Evolutionary conservation across 116 monocot species (phyloP), one percentile per base, ranked within the genome.

Genomic region (Posidonia oceanica): DNA sequence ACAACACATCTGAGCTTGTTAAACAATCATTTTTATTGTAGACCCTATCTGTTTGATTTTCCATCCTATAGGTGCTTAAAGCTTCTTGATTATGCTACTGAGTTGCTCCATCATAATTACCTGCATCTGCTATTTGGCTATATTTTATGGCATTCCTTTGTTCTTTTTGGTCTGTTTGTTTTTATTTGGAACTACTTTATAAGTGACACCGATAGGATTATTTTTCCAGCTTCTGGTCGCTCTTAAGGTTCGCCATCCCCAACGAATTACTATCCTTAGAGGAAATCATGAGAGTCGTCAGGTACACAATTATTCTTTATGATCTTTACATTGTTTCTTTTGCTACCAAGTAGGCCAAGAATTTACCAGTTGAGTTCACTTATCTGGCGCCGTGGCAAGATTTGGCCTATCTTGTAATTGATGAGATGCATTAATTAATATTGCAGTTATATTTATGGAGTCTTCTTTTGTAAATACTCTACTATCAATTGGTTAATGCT

Each of bases 241-340:
- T 37, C 82, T 94, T 55, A 94, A 94, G 79, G 94, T 94, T 72
- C 87, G 90, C 7, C 85, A 87, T 77, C 76, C 90, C 61, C 94
- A 90, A 64, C 68, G 94, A 73, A 94, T 94, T 76, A 94, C 94
- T 17, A 90, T 94, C 53, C 94, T 94, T 63, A 75, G 94, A 73
- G 94, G 94, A 82, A 94, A 94, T 71, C 94, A 94, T 68, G 94
- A 94, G 75, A 94, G 94, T 77, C 80, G 94, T 38, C 94, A 94
- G 90, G 94, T 94, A 80, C 56, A 36, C 17, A 15, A 14, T 80
- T 58, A 17, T 59, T 52, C 3, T 64, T 42, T 63, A 61, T 51
- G 36, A 54, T 36, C 17, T 63, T 36, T 44, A 54, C 36, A 14
- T 23, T 14, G 13, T 36, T 38, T 54, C 36, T 73, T 73, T 73